phyloP scores from a whole-genome alignment of 2,329 filamentous ascomycete genomes.

The Teratosphaeria viscida region DNA sequence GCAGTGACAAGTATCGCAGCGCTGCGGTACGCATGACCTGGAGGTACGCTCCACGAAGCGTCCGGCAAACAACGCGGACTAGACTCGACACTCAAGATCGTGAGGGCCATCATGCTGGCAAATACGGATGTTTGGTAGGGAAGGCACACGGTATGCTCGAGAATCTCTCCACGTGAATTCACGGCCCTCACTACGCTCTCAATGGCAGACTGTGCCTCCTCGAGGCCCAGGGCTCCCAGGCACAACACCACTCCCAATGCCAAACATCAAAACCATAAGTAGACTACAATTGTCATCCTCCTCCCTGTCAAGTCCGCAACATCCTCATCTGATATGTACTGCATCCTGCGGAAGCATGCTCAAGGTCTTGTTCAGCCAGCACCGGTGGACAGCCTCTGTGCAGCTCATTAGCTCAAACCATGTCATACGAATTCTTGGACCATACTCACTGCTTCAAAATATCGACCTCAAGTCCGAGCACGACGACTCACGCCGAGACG shows the following conservation, averaged over 20 bases:
- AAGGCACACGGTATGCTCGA: neutral
- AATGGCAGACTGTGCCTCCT: neutral
- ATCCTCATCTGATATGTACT: neutral
- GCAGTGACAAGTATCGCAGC: neutral
- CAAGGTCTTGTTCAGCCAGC: neutral
- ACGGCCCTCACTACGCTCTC: neutral
- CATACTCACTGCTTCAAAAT: neutral
- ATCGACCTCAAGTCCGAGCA: neutral
- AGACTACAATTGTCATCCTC: neutral
- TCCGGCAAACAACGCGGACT: neutral
- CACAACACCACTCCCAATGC: neutral
- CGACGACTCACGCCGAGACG: neutral
- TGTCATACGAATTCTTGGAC: neutral
- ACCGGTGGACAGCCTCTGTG: neutral
- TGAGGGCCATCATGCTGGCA: neutral
- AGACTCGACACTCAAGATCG: neutral
- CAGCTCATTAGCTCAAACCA: neutral
- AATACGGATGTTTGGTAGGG: neutral
- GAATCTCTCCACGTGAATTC: neutral
- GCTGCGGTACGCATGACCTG: no score
- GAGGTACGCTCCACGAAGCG: no score
- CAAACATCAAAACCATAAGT: neutral
- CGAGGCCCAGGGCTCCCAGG: neutral
- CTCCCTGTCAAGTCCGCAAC: neutral
- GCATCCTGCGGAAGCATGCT: neutral